Evolutionary conservation across 192 early-diverging fungal genomes (phyloP), one percentile per base, ranked within the genome.

Genomic region (Piromyces sp.): DNA sequence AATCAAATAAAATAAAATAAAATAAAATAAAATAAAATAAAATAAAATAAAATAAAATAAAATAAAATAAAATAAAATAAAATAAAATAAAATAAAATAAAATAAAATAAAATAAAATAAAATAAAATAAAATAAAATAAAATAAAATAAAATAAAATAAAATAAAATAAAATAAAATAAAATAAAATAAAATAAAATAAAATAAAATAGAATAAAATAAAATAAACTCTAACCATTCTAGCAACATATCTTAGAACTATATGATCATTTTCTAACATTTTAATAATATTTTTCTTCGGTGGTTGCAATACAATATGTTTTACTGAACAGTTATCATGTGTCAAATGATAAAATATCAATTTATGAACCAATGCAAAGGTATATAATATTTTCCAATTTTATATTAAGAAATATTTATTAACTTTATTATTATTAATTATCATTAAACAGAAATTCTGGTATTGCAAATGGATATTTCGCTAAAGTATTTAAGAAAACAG

Each of bases 211-310:
- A 13, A 38, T 38, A 14, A 38, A 37, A 80, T 30, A 81, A 11
- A 30, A 14, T 42, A 30, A 83, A 5, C 1, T 3, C 83, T 30
- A 83, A 91, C 90, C 89, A 92, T 86, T 30, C 81, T 83, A 3
- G 91, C 91, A 15, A 91, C 89, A 83, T 91, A 92, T 78, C 91
- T 81, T 29, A 92, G 81, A 30, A 90, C 88, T 78, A 89, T 90
- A 81, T 90, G 87, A 81, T 92, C 90, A 82, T 91, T 91, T 79
- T 91, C 91, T 28, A 91, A 83, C 88, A 92, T 89, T 79, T 91
- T 91, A 82, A 90, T 90, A 40, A 92, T 90, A 80, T 92, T 90
- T 81, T 92, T 92, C 84, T 92, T 91, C 30, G 90, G 90, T 68
- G 91, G 89, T 81, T 92, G 87, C 13, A 92, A 85, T 3, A 92